Evolutionary conservation across 441 rosid species (phyloP).

Genomic region (Gossypium trilobum): DNA sequence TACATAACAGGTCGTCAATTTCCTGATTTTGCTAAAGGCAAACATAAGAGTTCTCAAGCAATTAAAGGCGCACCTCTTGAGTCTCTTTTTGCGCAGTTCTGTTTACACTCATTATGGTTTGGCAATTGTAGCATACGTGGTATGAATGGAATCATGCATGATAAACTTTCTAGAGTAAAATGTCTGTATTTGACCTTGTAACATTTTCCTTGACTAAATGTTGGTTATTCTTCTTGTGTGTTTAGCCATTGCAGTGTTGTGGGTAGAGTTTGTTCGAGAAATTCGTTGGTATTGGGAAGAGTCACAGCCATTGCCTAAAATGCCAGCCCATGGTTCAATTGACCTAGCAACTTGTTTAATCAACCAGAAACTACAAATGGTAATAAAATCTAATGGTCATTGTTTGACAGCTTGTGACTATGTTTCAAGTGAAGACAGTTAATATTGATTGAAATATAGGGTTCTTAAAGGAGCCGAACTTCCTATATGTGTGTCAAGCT

Average conservation of each 20-base stretch:
- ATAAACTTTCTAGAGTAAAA: neutral
- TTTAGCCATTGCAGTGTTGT: conserved; percentile 76
- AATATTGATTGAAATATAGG: neutral
- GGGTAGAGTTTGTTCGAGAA: conserved; percentile 96
- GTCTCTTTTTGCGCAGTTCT: conserved; percentile 80
- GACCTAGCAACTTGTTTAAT: conserved; percentile 81
- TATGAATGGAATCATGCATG: conserved; percentile 27
- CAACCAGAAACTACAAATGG: conserved; percentile 92
- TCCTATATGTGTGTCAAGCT: neutral
- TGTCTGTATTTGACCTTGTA: neutral
- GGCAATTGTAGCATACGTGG: conserved; percentile 92
- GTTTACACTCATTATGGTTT: conserved; percentile 78
- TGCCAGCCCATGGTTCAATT: conserved; percentile 53
- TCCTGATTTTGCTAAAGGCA: conserved; percentile 42
- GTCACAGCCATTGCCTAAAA: conserved; percentile 74
- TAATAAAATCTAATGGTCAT: conserved; percentile 27
- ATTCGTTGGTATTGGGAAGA: conserved; percentile 98
- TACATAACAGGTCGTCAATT: conserved; percentile 38
- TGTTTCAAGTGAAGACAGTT: neutral
- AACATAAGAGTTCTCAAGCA: conserved; percentile 67
- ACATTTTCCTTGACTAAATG: conserved; percentile 17
- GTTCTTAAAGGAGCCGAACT: neutral
- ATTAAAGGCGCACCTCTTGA: conserved; percentile 76
- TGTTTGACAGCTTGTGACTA: neutral
- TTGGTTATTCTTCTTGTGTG: conserved; percentile 18